A percentile compares a stretch with the other conserved stretches of the same genome.
Conservation (phyloP, 75 land plant species). For the Picea glauca region DNA sequence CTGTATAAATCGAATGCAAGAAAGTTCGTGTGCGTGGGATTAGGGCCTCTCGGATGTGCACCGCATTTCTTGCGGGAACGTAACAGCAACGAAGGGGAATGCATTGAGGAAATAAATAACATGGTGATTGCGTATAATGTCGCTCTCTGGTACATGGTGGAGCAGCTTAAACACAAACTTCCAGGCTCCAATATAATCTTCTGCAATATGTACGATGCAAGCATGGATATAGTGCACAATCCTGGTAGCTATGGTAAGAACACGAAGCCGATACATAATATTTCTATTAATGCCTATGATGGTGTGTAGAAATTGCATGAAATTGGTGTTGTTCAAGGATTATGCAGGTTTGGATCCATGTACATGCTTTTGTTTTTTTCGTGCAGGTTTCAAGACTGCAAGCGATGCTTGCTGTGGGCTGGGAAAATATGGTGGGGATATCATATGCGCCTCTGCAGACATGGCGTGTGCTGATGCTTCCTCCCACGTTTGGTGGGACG, state of each 20-base stretch:
- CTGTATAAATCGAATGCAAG: constrained; percentile 47
- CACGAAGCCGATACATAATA: too few species aligned
- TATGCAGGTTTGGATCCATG: constrained; percentile 8
- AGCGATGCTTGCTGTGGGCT: constrained; percentile 79
- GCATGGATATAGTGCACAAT: constrained; percentile 56
- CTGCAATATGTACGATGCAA: constrained; percentile 60
- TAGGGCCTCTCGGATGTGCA: constrained; percentile 74
- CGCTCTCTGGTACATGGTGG: constrained; percentile 39
- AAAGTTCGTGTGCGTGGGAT: constrained; percentile 59
- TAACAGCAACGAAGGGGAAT: constrained; percentile 41
- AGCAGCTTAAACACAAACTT: constrained; percentile 38
- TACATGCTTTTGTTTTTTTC: neutral
- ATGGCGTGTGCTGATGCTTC: constrained; percentile 66
- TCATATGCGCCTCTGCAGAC: constrained; percentile 51
- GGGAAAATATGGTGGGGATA: constrained; percentile 61
- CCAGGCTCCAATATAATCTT: constrained; percentile 42
- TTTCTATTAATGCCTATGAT: neutral
- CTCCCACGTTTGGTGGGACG: constrained; percentile 78
- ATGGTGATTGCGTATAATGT: constrained; percentile 62
- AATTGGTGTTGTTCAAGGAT: neutral
- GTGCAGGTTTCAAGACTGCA: constrained; percentile 55
- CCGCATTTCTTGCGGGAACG: constrained; percentile 61
- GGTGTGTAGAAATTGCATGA: constrained; percentile 7
- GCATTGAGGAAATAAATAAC: constrained; percentile 55
- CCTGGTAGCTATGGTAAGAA: constrained; percentile 43